These are phyloP conservation scores for Cynara cardunculus DNA, from an alignment of 129 eudicot genomes.

Conservation along the genomic window DNA sequence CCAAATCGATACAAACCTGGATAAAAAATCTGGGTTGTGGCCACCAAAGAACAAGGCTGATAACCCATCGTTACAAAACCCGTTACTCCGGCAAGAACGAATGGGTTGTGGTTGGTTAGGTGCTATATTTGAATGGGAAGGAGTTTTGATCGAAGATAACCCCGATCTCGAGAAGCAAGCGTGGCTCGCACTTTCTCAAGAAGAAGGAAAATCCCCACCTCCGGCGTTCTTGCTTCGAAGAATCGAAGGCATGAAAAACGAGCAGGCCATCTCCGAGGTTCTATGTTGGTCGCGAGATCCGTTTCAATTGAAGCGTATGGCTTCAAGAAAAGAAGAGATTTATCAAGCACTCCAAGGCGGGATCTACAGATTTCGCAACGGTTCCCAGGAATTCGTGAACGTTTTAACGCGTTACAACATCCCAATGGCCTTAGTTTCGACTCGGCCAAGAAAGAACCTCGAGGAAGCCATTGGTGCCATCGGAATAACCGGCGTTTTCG, in stretches of 20 bases:
- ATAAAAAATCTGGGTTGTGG: conserved; percentile 55
- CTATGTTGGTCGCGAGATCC: conserved; percentile 96
- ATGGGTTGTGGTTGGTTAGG: conserved; percentile 99
- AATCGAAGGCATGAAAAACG: conserved; percentile 92
- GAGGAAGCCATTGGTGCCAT: conserved; percentile 60
- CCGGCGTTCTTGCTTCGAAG: conserved; percentile 58
- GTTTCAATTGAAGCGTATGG: conserved; percentile 52
- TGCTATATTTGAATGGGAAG: conserved; percentile 96
- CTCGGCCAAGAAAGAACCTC: conserved; percentile 67
- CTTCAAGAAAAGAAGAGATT: conserved; percentile 76
- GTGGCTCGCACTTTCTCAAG: conserved; percentile 75
- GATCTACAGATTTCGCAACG: conserved; percentile 61
- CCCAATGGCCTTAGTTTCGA: conserved; percentile 95
- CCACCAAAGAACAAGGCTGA: conserved; percentile 91
- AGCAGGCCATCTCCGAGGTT: conserved; percentile 92
- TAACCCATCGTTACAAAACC: conserved; percentile 61
- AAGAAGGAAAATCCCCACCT: conserved; percentile 83
- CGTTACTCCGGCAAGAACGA: conserved; percentile 76
- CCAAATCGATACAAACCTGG: conserved; percentile 30
- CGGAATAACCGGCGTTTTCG: conserved; percentile 75
- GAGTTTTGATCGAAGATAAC: conserved; percentile 77
- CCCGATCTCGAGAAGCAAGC: conserved; percentile 85
- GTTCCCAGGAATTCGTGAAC: conserved; percentile 71
- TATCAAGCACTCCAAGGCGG: conserved; percentile 71
- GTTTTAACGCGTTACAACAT: conserved; percentile 58